Evolutionary conservation across 805 yeast genomes (phyloP), one percentile per base, ranked within the genome.

Genomic region (Candida berthetii): DNA sequence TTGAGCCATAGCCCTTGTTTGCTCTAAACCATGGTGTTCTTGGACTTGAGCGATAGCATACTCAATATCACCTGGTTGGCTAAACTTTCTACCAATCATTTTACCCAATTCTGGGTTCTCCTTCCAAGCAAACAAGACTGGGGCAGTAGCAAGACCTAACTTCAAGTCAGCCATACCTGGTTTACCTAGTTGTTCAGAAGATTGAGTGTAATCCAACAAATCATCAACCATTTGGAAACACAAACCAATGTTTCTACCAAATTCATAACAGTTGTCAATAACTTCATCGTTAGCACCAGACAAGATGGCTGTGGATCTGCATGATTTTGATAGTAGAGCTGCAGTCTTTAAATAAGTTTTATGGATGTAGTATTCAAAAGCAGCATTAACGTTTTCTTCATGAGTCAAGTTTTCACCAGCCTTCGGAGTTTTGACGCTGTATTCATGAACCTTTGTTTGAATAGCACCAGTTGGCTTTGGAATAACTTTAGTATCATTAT

Each of bases 211-310:
- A 64, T 93, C 99, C 49, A 93, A 74, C 82, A 91, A 80, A 62
- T 93, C 99, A 64, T 93, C 99, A 16, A 93, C 95, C 44, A 93
- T 74, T 66, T 91, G 99, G 74, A 93, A 93, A 58, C 97, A 93
- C 32, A 93, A 74, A 0, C 99, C 99, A 42, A 93, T 68, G 61
- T 90, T 89, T 50, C 95, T 76, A 38, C 99, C 99, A 61, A 85
- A 93, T 52, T 85, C 82, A 62, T 91, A 93, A 53, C 95, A 83
- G 44, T 82, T 74, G 44, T 93, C 96, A 40, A 90, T 79, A n/a
- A 86, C 72, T 14, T 71, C 65, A 31, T 79, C 83, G 39, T 80
- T 66, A 35, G 93, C 84, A 28, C 97, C 96, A 25, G 96, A 83
- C 38, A 93, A 71, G 7, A 93, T 91, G 1, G 97, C 97, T 2